Conservation (phyloP, 352 stramenopile genomes). For the Pythium diclinum region DNA sequence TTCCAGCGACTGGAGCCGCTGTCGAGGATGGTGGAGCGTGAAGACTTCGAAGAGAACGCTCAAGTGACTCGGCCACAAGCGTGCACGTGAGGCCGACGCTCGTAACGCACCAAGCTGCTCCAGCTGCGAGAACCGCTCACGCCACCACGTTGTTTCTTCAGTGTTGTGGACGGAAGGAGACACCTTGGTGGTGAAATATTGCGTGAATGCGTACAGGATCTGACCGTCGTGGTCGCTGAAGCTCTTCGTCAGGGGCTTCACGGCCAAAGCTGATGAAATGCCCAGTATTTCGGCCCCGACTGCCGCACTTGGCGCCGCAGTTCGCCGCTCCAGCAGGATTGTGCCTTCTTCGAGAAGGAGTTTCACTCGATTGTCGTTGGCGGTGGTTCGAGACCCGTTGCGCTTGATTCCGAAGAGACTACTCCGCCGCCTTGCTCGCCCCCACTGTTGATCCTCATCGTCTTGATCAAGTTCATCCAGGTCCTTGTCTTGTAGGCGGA, state of each 20-base stretch:
- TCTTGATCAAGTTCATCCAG: constrained; percentile 14
- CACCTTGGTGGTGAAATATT: constrained; percentile 9
- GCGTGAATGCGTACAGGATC: neutral
- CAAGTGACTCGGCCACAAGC: constrained; percentile 30
- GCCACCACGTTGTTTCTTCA: constrained; percentile 25
- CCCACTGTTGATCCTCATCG: constrained; percentile 6
- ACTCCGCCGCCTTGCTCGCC: neutral
- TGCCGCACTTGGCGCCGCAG: constrained; percentile 4
- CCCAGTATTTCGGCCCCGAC: neutral
- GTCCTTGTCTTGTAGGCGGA: constrained; percentile 31
- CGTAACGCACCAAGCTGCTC: constrained; percentile 27
- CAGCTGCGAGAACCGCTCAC: constrained; percentile 32
- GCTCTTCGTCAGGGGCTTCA: neutral
- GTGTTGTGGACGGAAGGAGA: neutral
- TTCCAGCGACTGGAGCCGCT: constrained; percentile 30
- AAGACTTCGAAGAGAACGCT: constrained; percentile 60
- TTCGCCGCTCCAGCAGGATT: constrained; percentile 59
- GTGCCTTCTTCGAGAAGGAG: constrained; percentile 52
- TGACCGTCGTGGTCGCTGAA: neutral
- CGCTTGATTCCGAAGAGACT: neutral
- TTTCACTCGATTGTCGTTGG: constrained; percentile 57
- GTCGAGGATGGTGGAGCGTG: constrained; percentile 38
- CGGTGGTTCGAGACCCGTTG: constrained; percentile 26
- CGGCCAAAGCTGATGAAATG: neutral
- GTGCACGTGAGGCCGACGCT: neutral